Evolutionary conservation across 345 rosid species (phyloP).

Genomic region (Lagerstroemia speciosa): DNA sequence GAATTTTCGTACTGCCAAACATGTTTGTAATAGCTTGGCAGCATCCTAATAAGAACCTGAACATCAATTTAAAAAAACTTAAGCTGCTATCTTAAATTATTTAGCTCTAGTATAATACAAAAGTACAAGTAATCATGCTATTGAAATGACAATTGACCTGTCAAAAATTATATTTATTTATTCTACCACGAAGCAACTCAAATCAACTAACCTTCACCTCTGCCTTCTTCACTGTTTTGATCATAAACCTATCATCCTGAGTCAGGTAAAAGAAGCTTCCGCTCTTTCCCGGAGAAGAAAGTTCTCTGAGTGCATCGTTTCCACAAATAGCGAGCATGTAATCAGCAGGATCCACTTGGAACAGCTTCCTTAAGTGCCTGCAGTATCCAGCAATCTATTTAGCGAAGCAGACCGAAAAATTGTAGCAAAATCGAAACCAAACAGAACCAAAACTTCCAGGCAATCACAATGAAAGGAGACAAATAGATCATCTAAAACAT

Average conservation of each 20-base stretch:
- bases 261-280: slow-evolving; percentile 97
- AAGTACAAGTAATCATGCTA: neutral
- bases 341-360: slow-evolving; percentile 87
- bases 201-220: slow-evolving; percentile 88
- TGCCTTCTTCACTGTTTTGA: slow-evolving; percentile 92
- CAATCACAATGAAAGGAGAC: neutral
- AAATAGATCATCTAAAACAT: neutral
- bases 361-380: slow-evolving; percentile 79
- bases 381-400: slow-evolving; percentile 9
- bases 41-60: slow-evolving; percentile 93
- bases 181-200: neutral
- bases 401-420: neutral
- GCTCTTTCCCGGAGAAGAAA: slow-evolving; percentile 98
- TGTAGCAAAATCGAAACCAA: neutral
- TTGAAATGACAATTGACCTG: neutral
- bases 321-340: slow-evolving; percentile 98
- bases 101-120: too few relatives aligned
- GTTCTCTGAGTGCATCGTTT: slow-evolving; percentile 83
- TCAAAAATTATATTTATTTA: neutral
- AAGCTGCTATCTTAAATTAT: slow-evolving; percentile 11
- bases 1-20: slow-evolving; percentile 65
- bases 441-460: neutral
- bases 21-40: slow-evolving; percentile 72
- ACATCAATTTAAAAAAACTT: slow-evolving; percentile 14
- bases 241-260: slow-evolving; percentile 98